Evolutionary conservation across 2,329 filamentous ascomycete species (phyloP), one percentile per base, ranked within the genome.

Genomic region (Elsinoe perseae): DNA sequence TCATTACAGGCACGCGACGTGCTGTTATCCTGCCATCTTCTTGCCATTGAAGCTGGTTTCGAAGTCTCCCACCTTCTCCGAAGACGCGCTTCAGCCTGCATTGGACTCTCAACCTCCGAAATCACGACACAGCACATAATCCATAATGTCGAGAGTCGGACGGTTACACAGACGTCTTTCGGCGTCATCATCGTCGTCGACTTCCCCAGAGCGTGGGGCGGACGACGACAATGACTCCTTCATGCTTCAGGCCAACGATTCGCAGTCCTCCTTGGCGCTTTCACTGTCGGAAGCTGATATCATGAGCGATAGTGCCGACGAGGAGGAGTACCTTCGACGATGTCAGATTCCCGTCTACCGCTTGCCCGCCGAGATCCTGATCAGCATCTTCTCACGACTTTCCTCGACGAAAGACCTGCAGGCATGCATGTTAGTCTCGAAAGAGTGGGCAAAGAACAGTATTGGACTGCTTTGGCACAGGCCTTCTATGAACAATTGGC

Each of bases 161-260:
- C 42, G 59, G 42, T 57, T 59, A 38, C 56, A 59, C 3, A 57
- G 55, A 23, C 58, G 60, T 30, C 43, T 55, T 1, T 66, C 66
- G 18, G 68, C 67, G 59, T 75, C 72, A 50, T 79, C 77, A 2
- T 87, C 85, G 4, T 86, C 86, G 6, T 87, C 84, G 57, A 87
- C 85, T 67, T 90, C 87, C 1, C 86, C 87, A 43, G 82, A 80
- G 53, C 83, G 86, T 54, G 83, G 82, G 68, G 86, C 89, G 67
- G 89, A 95, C 72, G 87, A 91, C 67, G 92, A 96, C 73, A 95
- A 90, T 63, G 92, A 96, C 73, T 95, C 93, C 72, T 93, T 93
- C 71, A 85, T 87, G 69, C 81, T 80, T 57, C 85, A 87, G 62
- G 72, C 77, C 65, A 95, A 96, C 74, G 92, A 96, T 73, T 96